Evolutionary conservation across 1,139 yeast species (phyloP), one percentile per base, ranked within the genome.

Genomic region (Candida glucosophila): DNA sequence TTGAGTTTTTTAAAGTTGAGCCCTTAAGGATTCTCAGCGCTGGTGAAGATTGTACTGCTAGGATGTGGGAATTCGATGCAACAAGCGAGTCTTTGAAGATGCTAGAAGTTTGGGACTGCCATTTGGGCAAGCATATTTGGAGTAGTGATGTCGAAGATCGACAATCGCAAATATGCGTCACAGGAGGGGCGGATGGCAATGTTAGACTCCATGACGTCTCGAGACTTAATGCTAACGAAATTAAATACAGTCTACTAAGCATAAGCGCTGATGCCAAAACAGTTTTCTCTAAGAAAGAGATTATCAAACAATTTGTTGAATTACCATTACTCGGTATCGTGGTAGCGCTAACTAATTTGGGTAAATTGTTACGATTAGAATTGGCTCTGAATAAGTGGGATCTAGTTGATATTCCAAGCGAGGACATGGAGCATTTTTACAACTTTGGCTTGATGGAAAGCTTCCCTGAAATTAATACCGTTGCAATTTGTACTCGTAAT

Each of bases 181-280:
- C 88, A 10, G 88, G 94, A 22, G 96, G 96, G 20, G 90, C 93
- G 24, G 96, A 86, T 49, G 96, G 96, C 1, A 67, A 82, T 36
- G 54, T 86, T 2, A 60, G 82, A 30, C 36, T 80, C 5, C 74
- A 77, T 41, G 79, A 78, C 41, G 46, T 80, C 16, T 37, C 43
- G 27, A 25, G 27, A 12, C 18, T 32, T 6, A 32, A 32, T 16
- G 24, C 25, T 20, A 20, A 28, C 19, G 5, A 24, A 30, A 44
- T 47, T 12, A 30, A 32, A 4, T 37, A 37, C 6, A 58, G 61
- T 40, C 41, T 59, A 2, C 24, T 63, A 11, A 36, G 40, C 2
- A 50, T 47, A 7, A 59, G 72, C 11, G 34, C 58, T 2, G 28
- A 38, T 0, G 44, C 43, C 2, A 36, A 51, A 7, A 48, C 46